Evolutionary conservation across 2,329 filamentous ascomycete genomes (phyloP), one percentile per base, ranked within the genome.

Genomic region (Colletotrichum limetticola): DNA sequence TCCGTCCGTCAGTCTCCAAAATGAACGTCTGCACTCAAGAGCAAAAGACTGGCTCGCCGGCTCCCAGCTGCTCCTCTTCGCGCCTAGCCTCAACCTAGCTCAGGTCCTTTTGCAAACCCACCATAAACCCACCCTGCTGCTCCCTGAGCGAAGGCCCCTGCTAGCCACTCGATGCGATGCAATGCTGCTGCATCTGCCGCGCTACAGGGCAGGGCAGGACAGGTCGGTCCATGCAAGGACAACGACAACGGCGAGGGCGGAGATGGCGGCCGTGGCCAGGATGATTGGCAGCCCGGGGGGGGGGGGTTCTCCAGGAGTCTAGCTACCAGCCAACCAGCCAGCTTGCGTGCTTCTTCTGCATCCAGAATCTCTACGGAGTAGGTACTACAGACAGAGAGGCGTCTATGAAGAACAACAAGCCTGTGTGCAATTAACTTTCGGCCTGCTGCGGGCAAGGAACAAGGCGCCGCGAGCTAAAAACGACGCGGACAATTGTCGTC

Each of bases 91-190:
- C 68, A 59, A 67, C 68, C 71, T 74, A 71, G 71, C 68, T 74
- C 71, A 74, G 71, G 71, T 74, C 71, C 71, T 74, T 74, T 74
- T 74, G 71, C 68, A 74, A 74, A 74, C 67, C 71, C 68, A 73
- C 71, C 68, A 72, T 59, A 37, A 72, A 72, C 46, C 66, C 70
- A 72, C 70, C 66, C 64, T 62, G 46, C 58, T 68, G 52, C 66
- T 55, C 53, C 53, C 28, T 72, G 66, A n/a, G 32, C 6, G 32
- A 11, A 46, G 2, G 12, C 53, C 70, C 66, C 55, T 72, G 66
- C 71, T 62, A 72, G 67, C 62, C 14, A 62, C 52, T 58, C 68
- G 68, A 67, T 74, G 71, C 71, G 71, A 67, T 74, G 71, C 71
- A 66, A 66, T 72, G 71, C 68, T 74, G 68, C 68, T 74, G 71